Base-by-base conservation (phyloP, 2,329 filamentous ascomycete genomes). In the Penicillium sp. region DNA sequence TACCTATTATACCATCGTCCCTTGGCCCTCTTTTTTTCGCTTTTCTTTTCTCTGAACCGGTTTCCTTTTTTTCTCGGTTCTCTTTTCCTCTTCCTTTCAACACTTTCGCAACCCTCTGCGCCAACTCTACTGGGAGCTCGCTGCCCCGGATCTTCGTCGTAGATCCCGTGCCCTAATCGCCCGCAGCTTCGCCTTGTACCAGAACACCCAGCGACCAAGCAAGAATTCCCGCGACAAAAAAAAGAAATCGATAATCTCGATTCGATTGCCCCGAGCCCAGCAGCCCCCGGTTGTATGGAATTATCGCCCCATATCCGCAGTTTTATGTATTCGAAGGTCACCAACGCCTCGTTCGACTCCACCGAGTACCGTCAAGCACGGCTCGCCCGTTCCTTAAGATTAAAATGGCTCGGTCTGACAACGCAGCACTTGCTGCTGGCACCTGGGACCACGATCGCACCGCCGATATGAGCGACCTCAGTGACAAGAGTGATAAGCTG, bases 371-470 rank as follows among this genome's bases (percentile, higher is more conserved):
- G 64, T 48, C 66, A 68, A 56, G 63, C 62, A 65, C 67, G 68
- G 62, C 60, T 66, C 45, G 54, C 70, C 58, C 68, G 70, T 63
- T 70, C 64, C 46, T 57, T 70, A 57, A 56, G 36, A 50, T 48
- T 52, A 54, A 70, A 70, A 74, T 74, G 71, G 69, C 70, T 65
- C 55, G 61, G 61, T 60, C 65, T 61, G 44, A 62, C 49, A 45
- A 64, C 48, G 57, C 59, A 48, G 48, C 46, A 54, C 36, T 51
- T 46, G 49, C 47, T n/a, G 25, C 43, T 46, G 49, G 47, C 50
- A 44, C 48, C 40, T 48, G 58, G 44, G 60, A 63, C 46, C 45
- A 45, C 38, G 56, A 58, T 30, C 49, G 51, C 44, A 60, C 58
- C 27, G 58, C 54, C 16, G 35, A 56, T 35, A 28, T 62, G 36